Percentiles rank a stretch among this genome's conserved stretches.
phyloP scores from a whole-genome alignment of 441 rosid genomes.

The Gossypium lobatum region DNA sequence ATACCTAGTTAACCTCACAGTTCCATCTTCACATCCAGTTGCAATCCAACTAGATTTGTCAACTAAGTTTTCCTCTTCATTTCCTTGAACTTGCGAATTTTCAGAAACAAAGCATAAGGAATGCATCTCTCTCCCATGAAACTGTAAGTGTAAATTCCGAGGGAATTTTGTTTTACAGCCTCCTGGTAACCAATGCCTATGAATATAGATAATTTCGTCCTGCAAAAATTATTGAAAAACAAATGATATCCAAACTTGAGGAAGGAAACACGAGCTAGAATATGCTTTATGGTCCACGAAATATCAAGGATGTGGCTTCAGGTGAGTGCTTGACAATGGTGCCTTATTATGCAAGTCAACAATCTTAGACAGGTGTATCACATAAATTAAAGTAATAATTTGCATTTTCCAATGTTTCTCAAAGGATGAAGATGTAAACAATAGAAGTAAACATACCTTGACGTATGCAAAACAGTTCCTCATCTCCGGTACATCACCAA shows the following conservation, averaged over 20 bases:
- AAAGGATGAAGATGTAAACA: neutral
- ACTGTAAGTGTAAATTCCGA: constrained; percentile 67
- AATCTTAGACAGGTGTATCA: neutral
- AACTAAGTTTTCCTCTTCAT: constrained; percentile 24
- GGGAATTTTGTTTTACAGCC: constrained; percentile 54
- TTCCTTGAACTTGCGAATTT: constrained; percentile 27
- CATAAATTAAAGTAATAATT: neutral
- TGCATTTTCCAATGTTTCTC: neutral
- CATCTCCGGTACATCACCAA: constrained; percentile 67
- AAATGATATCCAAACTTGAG: neutral
- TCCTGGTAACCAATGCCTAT: constrained; percentile 49
- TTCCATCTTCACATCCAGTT: constrained; percentile 98
- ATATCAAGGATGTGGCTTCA: neutral
- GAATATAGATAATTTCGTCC: constrained; percentile 83
- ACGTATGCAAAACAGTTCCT: constrained; percentile 77
- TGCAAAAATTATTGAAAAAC: constrained; percentile 19
- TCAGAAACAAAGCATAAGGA: constrained; percentile 67
- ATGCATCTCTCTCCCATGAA: constrained; percentile 96
- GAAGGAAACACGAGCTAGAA: neutral
- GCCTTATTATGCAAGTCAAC: neutral
- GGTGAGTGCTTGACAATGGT: neutral
- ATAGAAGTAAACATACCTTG: constrained; percentile 45
- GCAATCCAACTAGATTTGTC: constrained; percentile 71
- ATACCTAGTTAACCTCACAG: constrained; percentile 90
- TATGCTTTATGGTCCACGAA: neutral